Conservation (phyloP, 2,329 filamentous ascomycete species). For the Aspergillus uvarum region DNA sequence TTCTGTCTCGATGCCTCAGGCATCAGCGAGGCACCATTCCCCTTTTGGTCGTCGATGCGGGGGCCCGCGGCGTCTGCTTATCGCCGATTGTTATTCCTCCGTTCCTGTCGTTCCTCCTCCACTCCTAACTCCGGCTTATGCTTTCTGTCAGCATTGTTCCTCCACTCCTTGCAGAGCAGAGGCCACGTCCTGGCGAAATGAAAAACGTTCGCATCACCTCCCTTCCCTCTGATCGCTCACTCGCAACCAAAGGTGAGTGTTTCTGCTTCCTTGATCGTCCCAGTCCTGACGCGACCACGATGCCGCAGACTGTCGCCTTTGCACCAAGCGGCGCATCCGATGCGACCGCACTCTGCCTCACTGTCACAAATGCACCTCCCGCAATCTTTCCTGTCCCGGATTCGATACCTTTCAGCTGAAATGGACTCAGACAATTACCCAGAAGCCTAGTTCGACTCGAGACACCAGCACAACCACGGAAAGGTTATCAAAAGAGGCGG, state of each 20-base stretch:
- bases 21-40: not conserved
- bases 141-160: not conserved
- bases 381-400: slow-evolving; percentile 34
- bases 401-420: slow-evolving; percentile 32
- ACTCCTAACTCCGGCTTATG: too few relatives aligned
- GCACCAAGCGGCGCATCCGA: slow-evolving; percentile 37
- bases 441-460: slow-evolving; percentile 4
- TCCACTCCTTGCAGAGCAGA: not conserved
- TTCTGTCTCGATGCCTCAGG: not conserved
- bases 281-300: not conserved
- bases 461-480: not conserved
- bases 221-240: slow-evolving; percentile 12
- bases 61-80: not conserved
- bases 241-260: slow-evolving; percentile 15
- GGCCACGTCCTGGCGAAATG: not conserved
- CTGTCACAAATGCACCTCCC: slow-evolving; percentile 39
- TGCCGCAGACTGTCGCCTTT: slow-evolving; percentile 34
- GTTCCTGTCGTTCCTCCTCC: not conserved
- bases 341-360: slow-evolving; percentile 37
- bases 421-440: slow-evolving; percentile 34
- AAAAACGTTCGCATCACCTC: slow-evolving; percentile 17
- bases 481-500: not conserved
- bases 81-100: not conserved
- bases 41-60: not conserved
- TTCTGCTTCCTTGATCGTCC: not conserved